Conservation (phyloP, 73 alveolate species). For the Paramecium sonneborni region DNA sequence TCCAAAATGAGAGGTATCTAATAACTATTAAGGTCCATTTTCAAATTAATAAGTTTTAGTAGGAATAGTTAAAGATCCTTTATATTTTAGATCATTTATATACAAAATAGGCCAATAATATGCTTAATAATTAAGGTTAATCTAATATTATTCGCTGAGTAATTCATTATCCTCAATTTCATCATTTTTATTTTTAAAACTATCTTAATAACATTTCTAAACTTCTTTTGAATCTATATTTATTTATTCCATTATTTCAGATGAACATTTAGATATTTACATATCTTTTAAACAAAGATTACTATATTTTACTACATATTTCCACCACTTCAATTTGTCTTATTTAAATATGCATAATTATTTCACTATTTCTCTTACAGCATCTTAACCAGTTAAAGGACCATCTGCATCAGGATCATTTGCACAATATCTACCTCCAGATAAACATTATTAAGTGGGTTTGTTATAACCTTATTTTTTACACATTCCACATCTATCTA, state of each 20-base stretch:
- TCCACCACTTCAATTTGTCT: constrained; percentile 27
- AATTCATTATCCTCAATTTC: background rate
- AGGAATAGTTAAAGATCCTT: constrained; percentile 4
- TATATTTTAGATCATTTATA: background rate
- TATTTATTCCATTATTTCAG: background rate
- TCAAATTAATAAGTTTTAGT: background rate
- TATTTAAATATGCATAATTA: constrained; percentile 2
- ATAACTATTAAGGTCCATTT: background rate
- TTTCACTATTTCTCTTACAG: constrained; percentile 37
- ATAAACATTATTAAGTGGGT: background rate
- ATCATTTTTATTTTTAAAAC: background rate
- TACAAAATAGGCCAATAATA: background rate
- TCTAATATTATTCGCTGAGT: background rate
- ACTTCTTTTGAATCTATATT: background rate
- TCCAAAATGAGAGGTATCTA: constrained; percentile 33
- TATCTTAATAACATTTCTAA: background rate
- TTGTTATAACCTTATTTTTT: background rate
- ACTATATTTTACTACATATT: background rate
- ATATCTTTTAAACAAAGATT: background rate
- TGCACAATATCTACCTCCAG: constrained; percentile 69
- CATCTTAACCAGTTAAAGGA: constrained; percentile 59
- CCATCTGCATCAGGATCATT: constrained; percentile 64
- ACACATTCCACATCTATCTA: background rate
- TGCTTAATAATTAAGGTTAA: background rate
- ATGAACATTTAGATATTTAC: too few relatives aligned